Evolutionary conservation across 352 stramenopile species (phyloP).

Genomic region (Pythium phragmitis): DNA sequence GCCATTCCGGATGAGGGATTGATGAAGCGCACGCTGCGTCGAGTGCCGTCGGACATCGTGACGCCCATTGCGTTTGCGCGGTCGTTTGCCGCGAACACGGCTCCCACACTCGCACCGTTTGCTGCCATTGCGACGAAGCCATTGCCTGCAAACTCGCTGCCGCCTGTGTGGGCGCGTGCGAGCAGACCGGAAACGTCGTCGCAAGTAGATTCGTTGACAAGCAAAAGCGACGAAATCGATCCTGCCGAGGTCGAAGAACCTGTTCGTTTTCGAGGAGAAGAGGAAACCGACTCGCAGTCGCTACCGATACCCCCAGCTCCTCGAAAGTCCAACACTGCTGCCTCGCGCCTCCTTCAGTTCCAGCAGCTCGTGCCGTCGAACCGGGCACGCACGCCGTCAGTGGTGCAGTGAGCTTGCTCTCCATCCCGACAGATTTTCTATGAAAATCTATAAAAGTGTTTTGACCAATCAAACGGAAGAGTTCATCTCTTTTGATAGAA

Average conservation of each 20-base stretch:
- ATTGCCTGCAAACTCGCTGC: not conserved
- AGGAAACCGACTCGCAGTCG: slow-evolving; percentile 19
- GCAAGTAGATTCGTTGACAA: not conserved
- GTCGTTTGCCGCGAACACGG: not conserved
- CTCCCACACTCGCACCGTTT: slow-evolving; percentile 13
- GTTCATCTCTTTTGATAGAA: slow-evolving; percentile 20
- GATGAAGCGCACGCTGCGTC: slow-evolving; percentile 11
- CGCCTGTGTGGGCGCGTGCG: slow-evolving; percentile 14
- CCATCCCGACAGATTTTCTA: slow-evolving; percentile 2
- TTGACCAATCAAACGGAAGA: slow-evolving; percentile 10
- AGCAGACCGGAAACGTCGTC: slow-evolving; percentile 1
- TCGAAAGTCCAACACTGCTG: slow-evolving; percentile 25
- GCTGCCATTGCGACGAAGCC: slow-evolving; percentile 5
- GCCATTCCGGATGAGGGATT: not conserved
- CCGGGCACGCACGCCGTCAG: slow-evolving; percentile 20
- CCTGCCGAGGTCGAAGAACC: not conserved
- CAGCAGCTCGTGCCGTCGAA: slow-evolving; percentile 59
- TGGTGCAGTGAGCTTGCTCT: not conserved
- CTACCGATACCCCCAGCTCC: slow-evolving; percentile 5
- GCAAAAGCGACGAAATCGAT: not conserved
- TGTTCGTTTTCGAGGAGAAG: not conserved
- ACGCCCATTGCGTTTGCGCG: slow-evolving; percentile 1
- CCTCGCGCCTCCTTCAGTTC: slow-evolving; percentile 46
- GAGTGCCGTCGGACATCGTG: slow-evolving; percentile 8
- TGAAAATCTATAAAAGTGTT: slow-evolving; percentile 17